Base-by-base conservation (phyloP, 805 yeast species). In the Wickerhamiella musiphila region DNA sequence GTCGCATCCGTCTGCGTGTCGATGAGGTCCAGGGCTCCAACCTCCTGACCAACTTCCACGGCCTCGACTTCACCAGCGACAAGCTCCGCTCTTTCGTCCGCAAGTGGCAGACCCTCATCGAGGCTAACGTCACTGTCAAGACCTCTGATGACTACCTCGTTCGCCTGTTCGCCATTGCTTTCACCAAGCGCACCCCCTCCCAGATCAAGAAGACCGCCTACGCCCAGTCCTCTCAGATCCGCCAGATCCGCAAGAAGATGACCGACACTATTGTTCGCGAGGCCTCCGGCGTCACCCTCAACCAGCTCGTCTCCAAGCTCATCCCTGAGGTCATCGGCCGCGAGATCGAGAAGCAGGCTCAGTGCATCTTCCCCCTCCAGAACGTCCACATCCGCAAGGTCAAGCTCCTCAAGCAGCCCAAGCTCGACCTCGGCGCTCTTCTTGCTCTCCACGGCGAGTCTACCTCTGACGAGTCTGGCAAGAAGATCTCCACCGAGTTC, bases 11-110 rank as follows among this genome's bases (percentile, higher is more conserved):
- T 68, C 79, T 86, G 67, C 83, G 95, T 70, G 93, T 86, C 54
- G 96, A 84, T 58, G 96, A 86, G 70, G 94, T 84, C 53, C 94
- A 86, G 70, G 96, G 95, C 69, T 81, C 82, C 71, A 83, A 84
- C 77, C 73, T 84, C 59, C 73, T 84, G 63, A 84, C 96, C 72
- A 86, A 86, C 92, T 86, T 84, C 92, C 95, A 84, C 73, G 96
- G 96, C 58, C 66, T 86, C 66, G 93, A 83, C 71, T 84, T 86
- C 77, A 84, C 96, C 58, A 70, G 93, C 48, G 95, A 84, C 71
- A 86, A 86, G 73, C 70, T 86, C 61, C 81, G 93, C 70, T 84
- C 95, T 38, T 73, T 86, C 63, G 95, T 84, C 46, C 82, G 95
- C 76, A 84, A 86, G 68, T 86, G 95, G 95, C 96, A 84, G 73